Percentiles rank a stretch among this genome's conserved stretches.
These are phyloP conservation scores for Hylodesmum podocarpum DNA, from an alignment of 306 rosid genomes.

Conservation along the genomic window DNA sequence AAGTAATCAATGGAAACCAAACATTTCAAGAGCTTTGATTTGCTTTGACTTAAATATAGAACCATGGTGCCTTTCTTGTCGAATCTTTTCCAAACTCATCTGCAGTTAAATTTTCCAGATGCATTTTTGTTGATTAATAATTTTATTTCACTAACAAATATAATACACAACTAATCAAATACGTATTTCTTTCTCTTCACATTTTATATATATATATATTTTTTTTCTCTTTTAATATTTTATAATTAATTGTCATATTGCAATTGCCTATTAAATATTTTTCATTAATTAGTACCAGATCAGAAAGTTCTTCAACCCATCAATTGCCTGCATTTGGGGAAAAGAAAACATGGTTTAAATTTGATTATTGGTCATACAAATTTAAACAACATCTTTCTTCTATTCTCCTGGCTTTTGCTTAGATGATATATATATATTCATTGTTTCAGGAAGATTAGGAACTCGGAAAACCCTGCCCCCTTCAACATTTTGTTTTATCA, in stretches of 20 bases:
- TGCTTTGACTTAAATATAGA: background rate
- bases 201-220: too few species aligned
- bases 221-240: too few species aligned
- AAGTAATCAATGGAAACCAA: background rate
- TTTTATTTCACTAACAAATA: too few species aligned
- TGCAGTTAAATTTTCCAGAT: slow-evolving; percentile 72
- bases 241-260: too few species aligned
- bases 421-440: too few species aligned
- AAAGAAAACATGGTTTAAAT: background rate
- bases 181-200: too few species aligned
- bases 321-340: slow-evolving; percentile 57
- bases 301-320: slow-evolving; percentile 78
- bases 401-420: background rate
- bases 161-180: too few species aligned
- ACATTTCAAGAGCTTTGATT: background rate
- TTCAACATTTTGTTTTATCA: background rate
- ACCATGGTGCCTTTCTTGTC: slow-evolving; percentile 59
- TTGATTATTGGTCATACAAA: background rate
- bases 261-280: too few species aligned
- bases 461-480: background rate
- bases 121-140: slow-evolving; percentile 56
- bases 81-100: slow-evolving; percentile 67
- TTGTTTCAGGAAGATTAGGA: background rate
- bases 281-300: too few species aligned
- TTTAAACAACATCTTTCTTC: too few species aligned